phyloP scores from a whole-genome alignment of 2,329 filamentous ascomycete species.

The Xylariaceae sp. region DNA sequence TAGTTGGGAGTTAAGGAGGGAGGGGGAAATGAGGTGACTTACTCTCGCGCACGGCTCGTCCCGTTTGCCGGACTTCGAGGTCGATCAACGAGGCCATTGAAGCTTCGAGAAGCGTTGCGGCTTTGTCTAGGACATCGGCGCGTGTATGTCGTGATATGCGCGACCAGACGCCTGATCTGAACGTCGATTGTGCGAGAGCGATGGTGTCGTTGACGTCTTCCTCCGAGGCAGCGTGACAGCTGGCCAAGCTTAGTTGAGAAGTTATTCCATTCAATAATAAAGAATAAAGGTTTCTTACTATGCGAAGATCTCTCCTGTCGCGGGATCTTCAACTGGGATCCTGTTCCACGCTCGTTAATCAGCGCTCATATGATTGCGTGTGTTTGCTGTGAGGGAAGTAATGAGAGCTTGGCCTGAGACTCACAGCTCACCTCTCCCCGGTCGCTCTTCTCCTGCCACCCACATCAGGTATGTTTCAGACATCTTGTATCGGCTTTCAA shows the following conservation, averaged over 20 bases:
- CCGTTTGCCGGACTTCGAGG: constrained; percentile 63
- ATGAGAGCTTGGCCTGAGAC: constrained; percentile 16
- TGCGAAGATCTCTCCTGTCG: constrained; percentile 48
- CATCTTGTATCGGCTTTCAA: constrained; percentile 10
- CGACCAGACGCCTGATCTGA: constrained; percentile 52
- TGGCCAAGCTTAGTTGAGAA: constrained; percentile 18
- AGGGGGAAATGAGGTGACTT: neutral
- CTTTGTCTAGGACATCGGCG: constrained; percentile 57
- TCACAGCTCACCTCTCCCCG: constrained; percentile 42
- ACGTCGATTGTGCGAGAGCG: constrained; percentile 39
- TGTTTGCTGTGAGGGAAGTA: neutral
- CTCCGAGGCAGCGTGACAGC: constrained; percentile 44
- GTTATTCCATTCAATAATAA: neutral
- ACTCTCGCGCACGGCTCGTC: constrained; percentile 60
- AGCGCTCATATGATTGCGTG: neutral
- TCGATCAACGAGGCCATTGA: constrained; percentile 52
- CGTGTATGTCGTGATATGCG: constrained; percentile 50
- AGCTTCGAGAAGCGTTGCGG: constrained; percentile 48
- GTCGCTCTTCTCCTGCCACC: constrained; percentile 37
- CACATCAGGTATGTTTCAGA: constrained; percentile 31
- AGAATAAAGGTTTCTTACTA: constrained; percentile 32
- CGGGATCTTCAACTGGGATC: constrained; percentile 48
- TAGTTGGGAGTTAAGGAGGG: neutral
- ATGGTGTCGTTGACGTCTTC: constrained; percentile 41
- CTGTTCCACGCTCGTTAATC: constrained; percentile 28